phyloP scores from a whole-genome alignment of 208 protist species.

The Leishmania amazonensis region DNA sequence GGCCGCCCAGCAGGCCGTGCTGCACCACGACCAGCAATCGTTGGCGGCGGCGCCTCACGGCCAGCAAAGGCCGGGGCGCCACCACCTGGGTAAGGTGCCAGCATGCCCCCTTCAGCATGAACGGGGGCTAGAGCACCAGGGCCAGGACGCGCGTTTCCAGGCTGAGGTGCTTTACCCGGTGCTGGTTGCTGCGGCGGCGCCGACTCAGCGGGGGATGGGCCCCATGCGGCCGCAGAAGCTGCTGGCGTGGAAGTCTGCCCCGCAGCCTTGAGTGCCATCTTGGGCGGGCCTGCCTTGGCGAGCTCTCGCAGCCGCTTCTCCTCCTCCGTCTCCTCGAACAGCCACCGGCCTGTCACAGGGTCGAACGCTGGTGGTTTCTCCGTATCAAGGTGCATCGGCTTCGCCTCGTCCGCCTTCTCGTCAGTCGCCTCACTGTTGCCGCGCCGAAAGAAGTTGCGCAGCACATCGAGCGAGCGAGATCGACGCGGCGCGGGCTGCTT shows the following conservation, averaged over 20 bases:
- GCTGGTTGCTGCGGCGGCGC: neutral
- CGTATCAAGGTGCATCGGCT: conserved; percentile 89
- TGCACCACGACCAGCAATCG: conserved; percentile 21
- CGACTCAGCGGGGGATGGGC: neutral
- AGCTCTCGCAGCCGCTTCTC: conserved; percentile 72
- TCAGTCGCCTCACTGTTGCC: conserved; percentile 24
- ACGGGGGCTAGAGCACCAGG: neutral
- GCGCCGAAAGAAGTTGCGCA: conserved; percentile 57
- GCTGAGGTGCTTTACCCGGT: neutral
- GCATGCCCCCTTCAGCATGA: conserved; percentile 1
- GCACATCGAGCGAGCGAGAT: conserved; percentile 61
- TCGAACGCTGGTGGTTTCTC: conserved; percentile 80
- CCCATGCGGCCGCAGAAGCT: neutral
- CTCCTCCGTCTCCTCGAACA: conserved; percentile 85
- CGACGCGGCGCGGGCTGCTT: conserved; percentile 33
- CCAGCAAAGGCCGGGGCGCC: neutral
- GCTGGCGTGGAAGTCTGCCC: conserved; percentile 6
- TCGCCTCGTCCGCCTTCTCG: conserved; percentile 69
- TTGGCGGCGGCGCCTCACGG: conserved; percentile 25
- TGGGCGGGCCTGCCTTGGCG: conserved; percentile 69
- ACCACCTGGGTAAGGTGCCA: conserved; percentile 4
- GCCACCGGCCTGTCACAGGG: conserved; percentile 68
- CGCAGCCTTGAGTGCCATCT: conserved; percentile 35
- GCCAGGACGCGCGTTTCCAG: conserved; percentile 4
- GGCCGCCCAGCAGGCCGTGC: conserved; percentile 27